Conservation (phyloP, 306 rosid species). For the Rosa rugosa region DNA sequence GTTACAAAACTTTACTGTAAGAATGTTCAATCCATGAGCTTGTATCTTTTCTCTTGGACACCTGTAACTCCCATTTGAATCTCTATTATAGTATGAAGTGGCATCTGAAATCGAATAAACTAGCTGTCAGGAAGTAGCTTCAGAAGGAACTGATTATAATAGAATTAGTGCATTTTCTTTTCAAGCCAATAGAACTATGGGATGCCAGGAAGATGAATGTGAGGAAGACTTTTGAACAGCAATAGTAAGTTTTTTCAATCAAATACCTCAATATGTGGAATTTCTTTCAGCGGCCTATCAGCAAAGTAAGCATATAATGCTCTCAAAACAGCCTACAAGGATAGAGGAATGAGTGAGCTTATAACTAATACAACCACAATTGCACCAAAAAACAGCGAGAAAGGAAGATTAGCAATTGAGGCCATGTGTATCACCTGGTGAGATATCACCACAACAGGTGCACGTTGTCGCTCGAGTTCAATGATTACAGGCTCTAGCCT, state of each 20-base stretch:
- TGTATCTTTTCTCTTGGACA: constrained; percentile 96
- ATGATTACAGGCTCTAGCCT: constrained; percentile 98
- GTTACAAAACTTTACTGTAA: not conserved
- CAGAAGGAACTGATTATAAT: not conserved
- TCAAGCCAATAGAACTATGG: not conserved
- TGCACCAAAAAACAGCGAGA: not conserved
- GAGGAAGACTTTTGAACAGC: not conserved
- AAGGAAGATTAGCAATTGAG: not conserved
- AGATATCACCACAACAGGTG: constrained; percentile 96
- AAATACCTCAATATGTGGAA: constrained; percentile 94
- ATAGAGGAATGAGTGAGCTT: constrained; percentile 16
- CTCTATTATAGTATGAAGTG: constrained; percentile 96
- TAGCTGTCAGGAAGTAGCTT: not conserved
- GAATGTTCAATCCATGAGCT: constrained; percentile 71
- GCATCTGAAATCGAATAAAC: constrained; percentile 54
- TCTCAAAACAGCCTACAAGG: constrained; percentile 91
- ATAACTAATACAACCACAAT: constrained; percentile 19
- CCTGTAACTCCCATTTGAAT: constrained; percentile 99
- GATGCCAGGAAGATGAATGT: not conserved
- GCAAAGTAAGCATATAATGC: constrained; percentile 97
- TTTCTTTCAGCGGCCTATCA: constrained; percentile 89
- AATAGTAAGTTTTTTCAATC: not conserved
- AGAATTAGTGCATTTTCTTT: not conserved
- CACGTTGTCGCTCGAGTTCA: constrained; percentile 97
- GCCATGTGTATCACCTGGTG: constrained; percentile 65